A percentile compares a stretch with the other conserved stretches of the same genome.
Conservation (phyloP, 2,329 filamentous ascomycete genomes). For the Colletotrichum chlorophyti region DNA sequence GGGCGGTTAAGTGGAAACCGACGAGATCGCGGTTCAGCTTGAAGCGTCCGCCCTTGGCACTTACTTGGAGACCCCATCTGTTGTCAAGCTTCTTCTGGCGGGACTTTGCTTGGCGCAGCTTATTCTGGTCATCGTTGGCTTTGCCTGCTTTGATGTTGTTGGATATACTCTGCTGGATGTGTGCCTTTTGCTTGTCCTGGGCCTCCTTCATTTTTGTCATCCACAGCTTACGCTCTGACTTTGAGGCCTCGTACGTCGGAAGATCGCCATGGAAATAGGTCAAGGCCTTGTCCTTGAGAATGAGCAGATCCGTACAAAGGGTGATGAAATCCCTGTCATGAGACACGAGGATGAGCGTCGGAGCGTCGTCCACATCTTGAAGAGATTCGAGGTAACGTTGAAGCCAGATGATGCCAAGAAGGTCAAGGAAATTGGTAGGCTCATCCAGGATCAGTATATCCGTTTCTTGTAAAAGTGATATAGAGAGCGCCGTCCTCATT, state of each 20-base stretch:
- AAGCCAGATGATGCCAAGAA: slow-evolving; percentile 85
- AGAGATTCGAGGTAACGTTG: slow-evolving; percentile 72
- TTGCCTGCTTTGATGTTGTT: slow-evolving; percentile 78
- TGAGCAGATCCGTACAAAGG: slow-evolving; percentile 77
- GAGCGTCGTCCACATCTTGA: slow-evolving; percentile 57
- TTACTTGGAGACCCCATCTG: slow-evolving; percentile 78
- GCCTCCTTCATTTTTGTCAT: slow-evolving; percentile 80
- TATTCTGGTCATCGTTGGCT: slow-evolving; percentile 82
- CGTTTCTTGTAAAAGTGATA: slow-evolving; percentile 72
- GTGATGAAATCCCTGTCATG: slow-evolving; percentile 86
- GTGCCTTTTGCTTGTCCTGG: slow-evolving; percentile 79
- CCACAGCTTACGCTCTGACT: slow-evolving; percentile 71
- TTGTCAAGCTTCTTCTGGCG: slow-evolving; percentile 86
- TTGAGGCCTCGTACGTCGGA: slow-evolving; percentile 72
- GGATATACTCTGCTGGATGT: slow-evolving; percentile 80
- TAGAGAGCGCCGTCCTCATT: slow-evolving; percentile 72
- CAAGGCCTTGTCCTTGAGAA: slow-evolving; percentile 75
- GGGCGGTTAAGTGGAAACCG: slow-evolving; percentile 64
- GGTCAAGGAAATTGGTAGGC: slow-evolving; percentile 85
- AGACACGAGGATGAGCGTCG: slow-evolving; percentile 79
- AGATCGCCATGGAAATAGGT: slow-evolving; percentile 80
- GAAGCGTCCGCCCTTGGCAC: slow-evolving; percentile 74
- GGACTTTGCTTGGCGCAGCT: slow-evolving; percentile 83
- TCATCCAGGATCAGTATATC: slow-evolving; percentile 86
- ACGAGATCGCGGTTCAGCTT: slow-evolving; percentile 78